Evolutionary conservation across 768 basidiomycete species (phyloP), one percentile per base, ranked within the genome.

Genomic region (Hysterangium stoloniferum): DNA sequence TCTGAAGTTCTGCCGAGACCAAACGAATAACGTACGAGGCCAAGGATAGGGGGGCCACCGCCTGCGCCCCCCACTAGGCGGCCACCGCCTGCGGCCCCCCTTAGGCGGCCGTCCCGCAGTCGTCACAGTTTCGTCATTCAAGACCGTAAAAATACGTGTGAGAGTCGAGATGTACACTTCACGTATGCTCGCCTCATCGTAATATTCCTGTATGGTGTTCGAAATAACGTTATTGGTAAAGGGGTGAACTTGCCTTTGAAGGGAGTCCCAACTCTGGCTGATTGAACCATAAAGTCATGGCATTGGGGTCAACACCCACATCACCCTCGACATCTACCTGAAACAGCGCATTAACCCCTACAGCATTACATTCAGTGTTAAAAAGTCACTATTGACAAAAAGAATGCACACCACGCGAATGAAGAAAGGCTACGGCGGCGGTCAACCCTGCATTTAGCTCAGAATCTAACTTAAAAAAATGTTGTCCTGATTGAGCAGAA

Each of bases 321-420:
- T 97, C 94, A 27, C 94, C 93, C 52, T 95, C 91, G 52, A 94
- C 75, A n/a, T 70, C 71, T 57, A 92, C 85, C n/a, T 74, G 70
- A 59, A 97, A 88, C 11, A 97, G 65, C 1, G 79, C 84, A 17
- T 77, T 76, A 53, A 95, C 76, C 37, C 82, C 92, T 94, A 55
- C 11, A 25, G 47, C 8, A 43, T 24, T 24, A 52, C 15, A n/a
- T n/a, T n/a, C n/a, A n/a, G n/a, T n/a, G 36, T 28, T 32, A 45
- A 48, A 19, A 6, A 31, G 42, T 17, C 33, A 31, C 22, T 17
- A 4, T 36, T 6, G 44, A 47, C 11, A 44, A 28, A 41, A 38
- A 46, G 38, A 48, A 54, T 6, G 32, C 72, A 57, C 56, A 84
- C 92, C 90, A 69, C 80, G 74, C 20, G 94, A 89, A 62, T 97